Conservation (phyloP, 805 yeast genomes). For the Millerago galiae region DNA sequence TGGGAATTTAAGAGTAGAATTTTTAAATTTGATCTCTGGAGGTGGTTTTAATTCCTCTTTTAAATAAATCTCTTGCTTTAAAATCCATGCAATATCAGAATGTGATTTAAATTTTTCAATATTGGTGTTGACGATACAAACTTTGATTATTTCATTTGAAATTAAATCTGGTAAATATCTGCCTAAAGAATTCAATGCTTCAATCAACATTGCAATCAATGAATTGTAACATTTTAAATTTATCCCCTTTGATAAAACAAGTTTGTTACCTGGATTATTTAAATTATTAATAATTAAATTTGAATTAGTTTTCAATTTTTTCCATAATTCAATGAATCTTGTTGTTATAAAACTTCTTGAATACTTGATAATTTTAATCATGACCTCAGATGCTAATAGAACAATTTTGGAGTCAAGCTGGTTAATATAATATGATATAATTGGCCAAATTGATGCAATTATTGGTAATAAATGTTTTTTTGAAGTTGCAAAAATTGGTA, state of each 20-base stretch:
- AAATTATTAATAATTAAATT: no score
- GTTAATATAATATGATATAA: conserved; percentile 22
- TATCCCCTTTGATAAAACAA: conserved; percentile 19
- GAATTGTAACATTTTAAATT: conserved; percentile 16
- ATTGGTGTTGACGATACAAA: conserved; percentile 16
- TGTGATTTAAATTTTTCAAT: conserved; percentile 16
- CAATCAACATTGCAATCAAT: conserved; percentile 17
- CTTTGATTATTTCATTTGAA: conserved; percentile 15
- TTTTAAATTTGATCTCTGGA: background rate
- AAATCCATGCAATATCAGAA: conserved; percentile 22
- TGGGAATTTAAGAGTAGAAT: background rate
- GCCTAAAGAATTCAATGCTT: conserved; percentile 16
- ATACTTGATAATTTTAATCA: conserved; percentile 26
- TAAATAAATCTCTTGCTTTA: conserved; percentile 13
- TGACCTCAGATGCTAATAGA: conserved; percentile 23
- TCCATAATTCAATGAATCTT: conserved; percentile 44
- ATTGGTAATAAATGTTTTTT: conserved; percentile 39
- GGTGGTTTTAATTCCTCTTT: background rate
- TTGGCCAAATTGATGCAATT: conserved; percentile 49
- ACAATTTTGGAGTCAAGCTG: conserved; percentile 24
- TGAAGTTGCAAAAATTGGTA: conserved; percentile 51
- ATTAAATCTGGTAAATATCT: conserved; percentile 18
- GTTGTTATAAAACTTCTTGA: conserved; percentile 41
- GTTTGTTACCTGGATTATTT: conserved; percentile 2
- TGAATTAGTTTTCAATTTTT: conserved; percentile 3